phyloP scores from a whole-genome alignment of 2,329 filamentous ascomycete genomes.

The Pestalotiopsis sp. region DNA sequence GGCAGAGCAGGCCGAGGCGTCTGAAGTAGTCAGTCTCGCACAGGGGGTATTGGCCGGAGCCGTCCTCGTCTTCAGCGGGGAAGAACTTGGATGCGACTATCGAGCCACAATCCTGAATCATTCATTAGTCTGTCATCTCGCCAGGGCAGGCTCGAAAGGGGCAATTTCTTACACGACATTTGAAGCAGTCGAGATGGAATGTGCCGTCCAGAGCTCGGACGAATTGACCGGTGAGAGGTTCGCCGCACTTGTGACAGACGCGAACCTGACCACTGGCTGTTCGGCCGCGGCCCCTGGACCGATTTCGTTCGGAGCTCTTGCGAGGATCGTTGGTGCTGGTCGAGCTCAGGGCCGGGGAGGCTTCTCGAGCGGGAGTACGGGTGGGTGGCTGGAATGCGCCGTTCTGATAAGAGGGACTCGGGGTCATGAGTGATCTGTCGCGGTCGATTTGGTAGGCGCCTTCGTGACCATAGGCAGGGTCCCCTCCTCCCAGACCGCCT shows the following conservation, averaged over 20 bases:
- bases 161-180: slow-evolving; percentile 74
- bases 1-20: slow-evolving; percentile 85
- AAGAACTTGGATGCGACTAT: slow-evolving; percentile 99
- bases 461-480: slow-evolving; percentile 32
- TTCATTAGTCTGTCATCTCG: slow-evolving; percentile 18
- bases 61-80: slow-evolving; percentile 87
- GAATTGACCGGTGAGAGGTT: slow-evolving; percentile 89
- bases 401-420: slow-evolving; percentile 31
- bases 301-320: slow-evolving; percentile 57
- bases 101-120: slow-evolving; percentile 81
- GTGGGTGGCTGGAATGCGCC: slow-evolving; percentile 28
- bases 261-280: slow-evolving; percentile 61
- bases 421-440: slow-evolving; percentile 31
- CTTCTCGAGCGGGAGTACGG: slow-evolving; percentile 25
- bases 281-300: slow-evolving; percentile 54
- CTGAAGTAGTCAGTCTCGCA: slow-evolving; percentile 99
- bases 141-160: slow-evolving; percentile 13
- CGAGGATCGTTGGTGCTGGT: slow-evolving; percentile 44
- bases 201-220: slow-evolving; percentile 91
- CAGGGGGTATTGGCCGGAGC: slow-evolving; percentile 83
- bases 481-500: slow-evolving; percentile 31
- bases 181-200: slow-evolving; percentile 97
- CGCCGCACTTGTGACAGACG: slow-evolving; percentile 83
- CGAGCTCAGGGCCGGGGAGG: slow-evolving; percentile 37
- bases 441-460: slow-evolving; percentile 30